Evolutionary conservation across 208 protist species (phyloP).

Genomic region (Trypanosoma melophagium): DNA sequence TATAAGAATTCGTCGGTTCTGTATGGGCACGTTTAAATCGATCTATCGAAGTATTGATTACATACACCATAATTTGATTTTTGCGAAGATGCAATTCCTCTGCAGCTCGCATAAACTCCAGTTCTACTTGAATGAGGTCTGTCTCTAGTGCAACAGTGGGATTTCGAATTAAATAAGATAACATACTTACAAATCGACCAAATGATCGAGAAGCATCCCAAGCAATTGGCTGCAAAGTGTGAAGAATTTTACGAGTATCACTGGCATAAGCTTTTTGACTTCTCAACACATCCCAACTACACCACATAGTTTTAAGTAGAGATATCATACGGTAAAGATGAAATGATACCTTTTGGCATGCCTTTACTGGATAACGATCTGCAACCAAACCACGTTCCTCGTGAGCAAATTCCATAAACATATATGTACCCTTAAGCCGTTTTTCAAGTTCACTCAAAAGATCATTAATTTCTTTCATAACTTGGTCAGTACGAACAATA

Average conservation of each 20-base stretch:
- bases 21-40: background rate
- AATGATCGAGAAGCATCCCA: constrained; percentile 61
- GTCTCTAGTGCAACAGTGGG: constrained; percentile 64
- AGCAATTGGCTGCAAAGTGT: constrained; percentile 64
- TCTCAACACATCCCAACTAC: constrained; percentile 82
- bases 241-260: constrained; percentile 58
- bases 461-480: constrained; percentile 52
- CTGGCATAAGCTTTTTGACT: constrained; percentile 53
- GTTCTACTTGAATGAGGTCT: constrained; percentile 67
- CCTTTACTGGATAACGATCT: constrained; percentile 70
- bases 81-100: constrained; percentile 74
- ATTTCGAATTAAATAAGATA: constrained; percentile 70
- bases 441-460: constrained; percentile 49
- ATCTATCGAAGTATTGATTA: constrained; percentile 62
- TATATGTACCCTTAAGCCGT: constrained; percentile 64
- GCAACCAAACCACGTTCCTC: constrained; percentile 74
- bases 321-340: constrained; percentile 81
- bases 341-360: constrained; percentile 58
- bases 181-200: constrained; percentile 53
- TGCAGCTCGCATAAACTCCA: constrained; percentile 60
- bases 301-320: constrained; percentile 79
- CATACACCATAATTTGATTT: constrained; percentile 78
- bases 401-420: constrained; percentile 74
- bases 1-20: background rate
- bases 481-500: constrained; percentile 33